Base-by-base conservation (phyloP, 2,329 filamentous ascomycete genomes). In the Xylaria sp. region DNA sequence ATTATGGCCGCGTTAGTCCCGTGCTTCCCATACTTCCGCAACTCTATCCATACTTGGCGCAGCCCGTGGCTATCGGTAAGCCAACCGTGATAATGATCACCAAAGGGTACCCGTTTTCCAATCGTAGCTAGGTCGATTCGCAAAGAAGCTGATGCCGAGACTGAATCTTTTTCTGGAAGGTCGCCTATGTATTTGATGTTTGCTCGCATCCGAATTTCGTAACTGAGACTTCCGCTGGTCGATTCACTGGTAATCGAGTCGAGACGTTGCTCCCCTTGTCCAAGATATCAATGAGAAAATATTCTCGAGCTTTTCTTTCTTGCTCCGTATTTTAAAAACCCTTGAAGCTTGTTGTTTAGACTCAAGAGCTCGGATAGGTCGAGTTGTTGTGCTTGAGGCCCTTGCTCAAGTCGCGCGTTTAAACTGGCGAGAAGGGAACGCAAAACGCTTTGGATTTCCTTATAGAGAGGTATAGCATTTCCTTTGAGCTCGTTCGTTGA, bases 171-270 rank as follows among this genome's bases (percentile, higher is more conserved):
- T 39, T 56, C 21, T 30, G 61, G 56, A 47, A 65, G n/a, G 19
- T 48, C 45, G 27, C 47, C 61, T n/a, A 65, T 57, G 50, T 65
- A 39, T 30, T 61, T 65, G 11, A 65, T 30, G 19, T 61, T 65
- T 12, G 12, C 63, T 8, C 63, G 27, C 30, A 65, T 19, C 14
- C 63, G 27, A 5, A 65, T 65, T 50, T 65, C 57, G 39, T 55
- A 45, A 14, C 21, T 59, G 12, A 61, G 7, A 2, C 19, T 19
- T 48, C n/a, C 32, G 27, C 56, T 21, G 6, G 32, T 45, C 5
- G 36, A 34, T 6, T 12, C 36, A 7, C 17, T 9, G 12, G 27
- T 57, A 36, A 55, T 45, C 8, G 27, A 14, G 8, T 50, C 57
- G 1, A 36, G 12, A 21, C 50, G 50, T 9, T 39, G 27, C 11